A percentile compares a stretch with the other conserved stretches of the same genome.
Conservation (phyloP, 805 yeast species). For the Candida germanica region DNA sequence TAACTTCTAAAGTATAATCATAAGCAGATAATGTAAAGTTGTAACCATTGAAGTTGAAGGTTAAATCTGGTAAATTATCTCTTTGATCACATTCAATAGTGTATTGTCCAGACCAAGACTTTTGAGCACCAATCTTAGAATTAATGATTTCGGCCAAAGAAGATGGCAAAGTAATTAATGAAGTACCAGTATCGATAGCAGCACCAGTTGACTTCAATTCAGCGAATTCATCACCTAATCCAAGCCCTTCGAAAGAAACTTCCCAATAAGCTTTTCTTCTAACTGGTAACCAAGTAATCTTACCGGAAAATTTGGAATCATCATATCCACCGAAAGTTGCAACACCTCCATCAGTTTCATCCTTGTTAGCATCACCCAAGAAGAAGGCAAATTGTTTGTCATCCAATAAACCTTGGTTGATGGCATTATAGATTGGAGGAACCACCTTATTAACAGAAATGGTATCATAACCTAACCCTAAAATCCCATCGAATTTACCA, state of each 20-base stretch:
- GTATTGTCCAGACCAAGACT: conserved; percentile 98
- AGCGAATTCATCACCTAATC: conserved; percentile 90
- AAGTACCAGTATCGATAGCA: conserved; percentile 98
- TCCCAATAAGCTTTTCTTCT: conserved; percentile 99
- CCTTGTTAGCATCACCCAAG: conserved; percentile 72
- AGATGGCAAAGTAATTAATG: conserved; percentile 90
- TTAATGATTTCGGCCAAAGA: conserved; percentile 94
- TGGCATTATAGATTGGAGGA: conserved; percentile 92
- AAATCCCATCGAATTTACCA: conserved; percentile 97
- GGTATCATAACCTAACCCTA: conserved; percentile 91
- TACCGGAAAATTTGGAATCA: conserved; percentile 69
- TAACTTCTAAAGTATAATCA: conserved; percentile 91
- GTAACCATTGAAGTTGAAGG: conserved; percentile 84
- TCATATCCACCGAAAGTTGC: conserved; percentile 97
- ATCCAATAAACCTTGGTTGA: conserved; percentile 76
- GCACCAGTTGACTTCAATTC: conserved; percentile 83
- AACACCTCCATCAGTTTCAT: conserved; percentile 75
- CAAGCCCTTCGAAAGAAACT: conserved; percentile 86
- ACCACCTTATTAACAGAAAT: conserved; percentile 86
- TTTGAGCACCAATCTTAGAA: conserved; percentile 94
- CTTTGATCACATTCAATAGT: conserved; percentile 85
- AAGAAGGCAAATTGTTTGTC: conserved; percentile 84
- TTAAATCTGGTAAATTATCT: conserved; percentile 83
- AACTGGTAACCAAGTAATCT: conserved; percentile 92
- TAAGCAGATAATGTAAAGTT: conserved; percentile 86